Evolutionary conservation across 108 stramenopile species (phyloP), one percentile per base, ranked within the genome.

Genomic region (Cyclotella cryptica): DNA sequence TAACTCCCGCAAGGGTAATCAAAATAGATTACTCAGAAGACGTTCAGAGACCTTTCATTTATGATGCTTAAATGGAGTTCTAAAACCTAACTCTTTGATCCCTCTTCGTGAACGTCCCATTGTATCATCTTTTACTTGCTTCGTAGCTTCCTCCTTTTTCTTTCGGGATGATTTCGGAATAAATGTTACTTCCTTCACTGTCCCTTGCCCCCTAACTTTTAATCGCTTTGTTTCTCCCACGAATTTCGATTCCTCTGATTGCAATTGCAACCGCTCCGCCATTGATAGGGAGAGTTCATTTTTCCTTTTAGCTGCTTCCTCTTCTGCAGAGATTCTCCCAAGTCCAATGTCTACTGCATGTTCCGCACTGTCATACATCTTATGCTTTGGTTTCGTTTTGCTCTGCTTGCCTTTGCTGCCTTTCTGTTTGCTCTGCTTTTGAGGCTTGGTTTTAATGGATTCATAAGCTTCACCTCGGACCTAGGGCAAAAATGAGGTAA

Each of bases 401-500:
- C 67, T 58, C 27, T 58, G 13, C 26, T 58, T 58, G 5, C 13
- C 24, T 52, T 68, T 68, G 15, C 29, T 39, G 15, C 44, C 64
- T 44, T 84, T 83, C 79, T 81, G 77, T 69, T 45, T 77, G 14
- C 46, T 71, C 21, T 78, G 73, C 60, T 71, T 54, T 18, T 30
- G 24, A 59, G 77, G 58, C 22, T 80, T 66, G 42, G 27, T 71
- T 42, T 84, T 86, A 52, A 81, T 72, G n/a, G 83, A 54, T 15
- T 81, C 85, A 62, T 91, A 94, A 12, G 81, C 81, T 73, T 95
- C 94, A 43, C 94, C 94, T 47, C 94, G 81, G 26, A 87, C 74
- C 47, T 78, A 65, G 21, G 3, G 2, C 11, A 62, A 12, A 24
- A 21, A 43, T 57, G 17, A 12, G 10, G 24, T n/a, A 44, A 17